A percentile compares a stretch with the other conserved stretches of the same genome.
These are phyloP conservation scores for Termitomyces sp. DNA, from an alignment of 768 basidiomycete species.

Conservation along the genomic window DNA sequence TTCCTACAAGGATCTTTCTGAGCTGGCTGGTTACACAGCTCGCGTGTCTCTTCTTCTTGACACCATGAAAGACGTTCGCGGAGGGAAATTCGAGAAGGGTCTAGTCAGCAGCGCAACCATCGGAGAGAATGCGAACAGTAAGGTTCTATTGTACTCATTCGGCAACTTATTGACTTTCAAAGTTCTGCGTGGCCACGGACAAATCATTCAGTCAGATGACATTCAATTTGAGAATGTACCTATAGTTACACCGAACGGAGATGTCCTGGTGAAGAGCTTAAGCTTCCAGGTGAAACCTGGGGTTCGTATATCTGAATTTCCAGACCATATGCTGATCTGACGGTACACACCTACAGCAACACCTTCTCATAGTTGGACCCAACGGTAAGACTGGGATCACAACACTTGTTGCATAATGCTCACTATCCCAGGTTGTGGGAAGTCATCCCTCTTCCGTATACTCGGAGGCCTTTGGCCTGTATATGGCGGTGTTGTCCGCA, in stretches of 20 bases:
- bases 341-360: slow-evolving; percentile 54
- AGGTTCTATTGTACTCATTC: slow-evolving; percentile 24
- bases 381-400: slow-evolving; percentile 57
- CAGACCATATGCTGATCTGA: not conserved
- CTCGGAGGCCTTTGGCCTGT: slow-evolving; percentile 95
- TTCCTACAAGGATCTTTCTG: slow-evolving; percentile 94
- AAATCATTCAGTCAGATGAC: slow-evolving; percentile 80
- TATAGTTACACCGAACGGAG: slow-evolving; percentile 94
- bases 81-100: slow-evolving; percentile 86
- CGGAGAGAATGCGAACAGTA: slow-evolving; percentile 76
- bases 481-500: slow-evolving; percentile 79
- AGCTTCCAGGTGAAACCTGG: slow-evolving; percentile 90
- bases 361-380: slow-evolving; percentile 90
- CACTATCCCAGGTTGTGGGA: slow-evolving; percentile 64
- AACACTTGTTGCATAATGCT: not conserved
- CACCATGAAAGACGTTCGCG: slow-evolving; percentile 83
- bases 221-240: slow-evolving; percentile 93
- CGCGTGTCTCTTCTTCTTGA: slow-evolving; percentile 87
- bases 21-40: slow-evolving; percentile 93
- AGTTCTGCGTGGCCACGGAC: slow-evolving; percentile 81
- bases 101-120: slow-evolving; percentile 72
- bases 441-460: slow-evolving; percentile 93
- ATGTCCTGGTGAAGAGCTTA: slow-evolving; percentile 80
- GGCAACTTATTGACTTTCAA: not conserved
- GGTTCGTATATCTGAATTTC: slow-evolving; percentile 38